phyloP scores from a whole-genome alignment of 164 flowering plant genomes.

The Protea cynaroides region DNA sequence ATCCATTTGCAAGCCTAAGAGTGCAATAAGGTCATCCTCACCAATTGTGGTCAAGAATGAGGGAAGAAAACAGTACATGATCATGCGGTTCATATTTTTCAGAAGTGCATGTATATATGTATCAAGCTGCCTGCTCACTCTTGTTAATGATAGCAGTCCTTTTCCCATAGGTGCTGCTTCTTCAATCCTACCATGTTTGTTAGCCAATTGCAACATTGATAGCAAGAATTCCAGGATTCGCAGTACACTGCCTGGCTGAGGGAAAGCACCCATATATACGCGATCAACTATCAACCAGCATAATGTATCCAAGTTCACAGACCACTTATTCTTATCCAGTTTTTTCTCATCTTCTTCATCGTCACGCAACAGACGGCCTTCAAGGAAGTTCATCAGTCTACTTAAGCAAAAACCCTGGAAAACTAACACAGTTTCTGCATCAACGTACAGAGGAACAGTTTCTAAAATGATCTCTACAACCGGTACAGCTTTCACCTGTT shows the following conservation, averaged over 20 bases:
- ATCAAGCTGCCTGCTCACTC: constrained; percentile 69
- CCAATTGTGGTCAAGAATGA: constrained; percentile 54
- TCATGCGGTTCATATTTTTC: constrained; percentile 63
- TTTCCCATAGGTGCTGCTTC: constrained; percentile 52
- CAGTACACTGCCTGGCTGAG: constrained; percentile 54
- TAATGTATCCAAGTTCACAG: constrained; percentile 60
- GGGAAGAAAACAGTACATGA: constrained; percentile 68
- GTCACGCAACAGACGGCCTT: constrained; percentile 74
- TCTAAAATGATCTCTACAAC: constrained; percentile 54
- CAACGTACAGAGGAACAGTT: constrained; percentile 52
- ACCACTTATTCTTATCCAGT: constrained; percentile 68
- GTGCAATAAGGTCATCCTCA: constrained; percentile 52
- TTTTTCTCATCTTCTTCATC: constrained; percentile 71
- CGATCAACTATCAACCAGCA: constrained; percentile 79
- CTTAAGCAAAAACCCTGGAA: constrained; percentile 72
- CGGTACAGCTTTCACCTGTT: constrained; percentile 56
- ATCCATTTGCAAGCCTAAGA: constrained; percentile 46
- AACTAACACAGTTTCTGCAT: constrained; percentile 53
- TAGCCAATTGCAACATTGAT: constrained; percentile 75
- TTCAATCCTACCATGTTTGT: constrained; percentile 75
- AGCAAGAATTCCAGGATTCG: constrained; percentile 61
- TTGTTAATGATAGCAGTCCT: constrained; percentile 54
- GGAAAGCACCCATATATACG: constrained; percentile 76
- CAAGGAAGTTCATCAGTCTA: constrained; percentile 68
- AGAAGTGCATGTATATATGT: constrained; percentile 59